Conservation (phyloP, 73 alveolate species). For the Paramecium sonneborni region DNA sequence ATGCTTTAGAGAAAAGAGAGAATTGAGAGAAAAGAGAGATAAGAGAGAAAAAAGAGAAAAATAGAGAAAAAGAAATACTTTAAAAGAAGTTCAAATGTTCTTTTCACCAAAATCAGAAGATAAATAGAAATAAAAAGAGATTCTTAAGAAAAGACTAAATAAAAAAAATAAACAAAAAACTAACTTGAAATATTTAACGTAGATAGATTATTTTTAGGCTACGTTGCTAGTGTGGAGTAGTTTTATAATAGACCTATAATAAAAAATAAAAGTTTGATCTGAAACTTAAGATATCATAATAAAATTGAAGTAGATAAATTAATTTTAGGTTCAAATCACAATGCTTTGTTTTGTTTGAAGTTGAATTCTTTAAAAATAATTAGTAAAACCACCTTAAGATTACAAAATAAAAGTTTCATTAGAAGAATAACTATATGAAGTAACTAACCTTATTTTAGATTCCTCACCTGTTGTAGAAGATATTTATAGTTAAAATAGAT, state of each 20-base stretch:
- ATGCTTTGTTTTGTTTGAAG: background rate
- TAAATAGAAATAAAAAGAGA: background rate
- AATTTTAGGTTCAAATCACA: background rate
- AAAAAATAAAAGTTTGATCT: background rate
- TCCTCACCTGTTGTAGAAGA: background rate
- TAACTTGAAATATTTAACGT: background rate
- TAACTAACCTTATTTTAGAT: constrained; percentile 11
- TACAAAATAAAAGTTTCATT: background rate
- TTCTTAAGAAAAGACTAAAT: background rate
- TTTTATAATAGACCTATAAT: background rate
- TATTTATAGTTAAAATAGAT: no score
- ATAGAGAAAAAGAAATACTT: background rate
- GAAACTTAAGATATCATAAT: background rate
- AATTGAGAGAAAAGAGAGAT: background rate
- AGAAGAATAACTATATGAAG: background rate
- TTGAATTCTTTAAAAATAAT: background rate
- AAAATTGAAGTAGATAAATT: background rate
- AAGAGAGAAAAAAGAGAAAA: background rate
- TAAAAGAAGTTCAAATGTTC: background rate
- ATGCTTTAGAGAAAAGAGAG: no score
- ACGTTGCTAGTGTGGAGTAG: background rate
- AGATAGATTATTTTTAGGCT: constrained; percentile 23
- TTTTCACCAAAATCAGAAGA: background rate
- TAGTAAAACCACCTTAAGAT: background rate
- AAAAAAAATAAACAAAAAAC: background rate